These are phyloP conservation scores for Pseudozyma sp. DNA, from an alignment of 1,284 basidiomycete genomes.

Conservation along the genomic window DNA sequence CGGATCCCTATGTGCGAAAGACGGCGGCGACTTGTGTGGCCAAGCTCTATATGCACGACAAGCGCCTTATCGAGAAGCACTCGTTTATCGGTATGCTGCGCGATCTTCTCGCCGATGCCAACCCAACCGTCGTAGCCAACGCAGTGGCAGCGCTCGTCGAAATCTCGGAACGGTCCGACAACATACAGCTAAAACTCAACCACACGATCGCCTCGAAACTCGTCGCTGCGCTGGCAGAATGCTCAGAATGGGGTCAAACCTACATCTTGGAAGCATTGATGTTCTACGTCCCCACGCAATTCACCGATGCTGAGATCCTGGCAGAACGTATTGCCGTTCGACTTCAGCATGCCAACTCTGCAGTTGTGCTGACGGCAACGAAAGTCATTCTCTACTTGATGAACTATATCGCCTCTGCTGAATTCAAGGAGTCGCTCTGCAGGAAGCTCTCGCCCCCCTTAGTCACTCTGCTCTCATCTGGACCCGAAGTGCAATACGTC, in stretches of 20 bases:
- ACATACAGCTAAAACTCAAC: conserved; percentile 84
- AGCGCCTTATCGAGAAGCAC: conserved; percentile 82
- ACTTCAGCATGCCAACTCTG: conserved; percentile 92
- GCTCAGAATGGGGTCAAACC: conserved; percentile 98
- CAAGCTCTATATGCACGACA: conserved; percentile 87
- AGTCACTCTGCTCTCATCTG: conserved; percentile 79
- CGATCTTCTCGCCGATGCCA: conserved; percentile 88
- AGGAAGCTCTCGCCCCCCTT: conserved; percentile 94
- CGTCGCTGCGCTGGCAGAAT: conserved; percentile 84
- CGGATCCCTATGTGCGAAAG: conserved; percentile 94
- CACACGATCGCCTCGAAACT: conserved; percentile 84
- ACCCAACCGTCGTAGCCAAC: conserved; percentile 93
- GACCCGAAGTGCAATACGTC: conserved; percentile 98
- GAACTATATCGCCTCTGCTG: conserved; percentile 97
- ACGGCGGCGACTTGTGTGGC: conserved; percentile 92
- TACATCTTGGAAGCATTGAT: conserved; percentile 96
- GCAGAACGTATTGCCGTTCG: conserved; percentile 92
- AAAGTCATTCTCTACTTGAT: conserved; percentile 96
- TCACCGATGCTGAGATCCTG: conserved; percentile 90
- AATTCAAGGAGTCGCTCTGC: conserved; percentile 87
- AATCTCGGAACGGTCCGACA: conserved; percentile 88
- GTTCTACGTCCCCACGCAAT: conserved; percentile 88
- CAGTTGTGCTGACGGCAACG: conserved; percentile 91
- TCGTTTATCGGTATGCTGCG: conserved; percentile 87
- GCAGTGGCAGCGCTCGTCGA: conserved; percentile 93